A percentile compares a stretch with the other conserved stretches of the same genome.
Conservation (phyloP, 2,329 filamentous ascomycete species). For the Dactylellina cionopaga region DNA sequence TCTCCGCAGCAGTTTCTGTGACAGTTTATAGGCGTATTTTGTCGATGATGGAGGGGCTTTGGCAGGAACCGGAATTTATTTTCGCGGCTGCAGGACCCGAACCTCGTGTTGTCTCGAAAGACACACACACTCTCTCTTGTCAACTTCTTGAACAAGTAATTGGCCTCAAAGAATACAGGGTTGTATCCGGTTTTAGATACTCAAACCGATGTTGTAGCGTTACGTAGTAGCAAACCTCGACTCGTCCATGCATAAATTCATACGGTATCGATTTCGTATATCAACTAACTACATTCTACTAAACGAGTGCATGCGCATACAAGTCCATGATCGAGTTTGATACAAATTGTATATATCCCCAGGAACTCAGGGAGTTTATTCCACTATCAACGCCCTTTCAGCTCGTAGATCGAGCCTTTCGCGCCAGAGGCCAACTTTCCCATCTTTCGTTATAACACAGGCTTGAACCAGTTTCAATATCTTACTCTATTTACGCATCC, state of each 20-base stretch:
- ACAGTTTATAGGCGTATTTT: constrained; percentile 19
- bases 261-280: too few relatives aligned
- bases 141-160: constrained; percentile 28
- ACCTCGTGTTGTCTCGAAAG: constrained; percentile 30
- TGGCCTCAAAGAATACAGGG: background rate
- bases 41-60: background rate
- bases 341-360: background rate
- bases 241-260: too few relatives aligned
- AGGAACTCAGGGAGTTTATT: background rate
- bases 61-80: constrained; percentile 15
- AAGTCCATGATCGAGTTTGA: background rate
- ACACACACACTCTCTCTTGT: constrained; percentile 19
- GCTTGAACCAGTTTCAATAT: background rate
- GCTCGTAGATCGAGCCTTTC: constrained; percentile 30
- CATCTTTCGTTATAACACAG: constrained; percentile 19
- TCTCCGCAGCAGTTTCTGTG: background rate
- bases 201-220: too few relatives aligned
- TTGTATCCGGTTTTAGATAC: constrained; percentile 11
- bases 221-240: constrained; percentile 32
- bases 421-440: constrained; percentile 13
- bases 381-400: background rate
- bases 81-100: constrained; percentile 6
- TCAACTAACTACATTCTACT: too few relatives aligned
- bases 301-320: too few relatives aligned
- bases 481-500: background rate